Evolutionary conservation across 1,139 yeast genomes (phyloP), one percentile per base, ranked within the genome.

Genomic region (Pichia sp.): DNA sequence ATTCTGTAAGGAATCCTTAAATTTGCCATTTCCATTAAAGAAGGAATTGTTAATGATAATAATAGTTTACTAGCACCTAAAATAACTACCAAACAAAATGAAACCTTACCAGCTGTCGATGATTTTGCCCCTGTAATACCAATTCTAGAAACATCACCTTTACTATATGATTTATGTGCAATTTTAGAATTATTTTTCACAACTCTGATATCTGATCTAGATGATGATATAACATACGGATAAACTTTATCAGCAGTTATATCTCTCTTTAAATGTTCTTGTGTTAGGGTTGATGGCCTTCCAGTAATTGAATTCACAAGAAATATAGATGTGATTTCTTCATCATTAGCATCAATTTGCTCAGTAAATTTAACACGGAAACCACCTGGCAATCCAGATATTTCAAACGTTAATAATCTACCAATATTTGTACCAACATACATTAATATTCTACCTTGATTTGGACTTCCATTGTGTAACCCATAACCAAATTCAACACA

Each of bases 371-470:
- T 74, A 0, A 79, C 87, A 33, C 70, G 68, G 59, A 81, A 90
- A 28, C 87, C 81, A 4, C 96, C 95, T 34, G 73, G 70, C 0
- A 74, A 64, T 1, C 96, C 96, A 16, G 82, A 61, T 2, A 92
- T 65, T 57, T 82, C 81, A 63, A 77, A 86, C 0, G 80, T 73
- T 28, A 82, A 55, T 20, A 89, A 61, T 46, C 87, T 86, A 16
- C 98, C 98, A 30, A 69, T 68, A 46, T 80, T 77, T 0, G 97
- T 84, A 28, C 98, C 99, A 12, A 82, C 84, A 30, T 79, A 67
- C 62, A 90, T 65, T 30, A 86, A 59, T 40, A 92, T 76, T 23
- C 89, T 80, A 0, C 95, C 83, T 55, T 74, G 86, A 2, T 74
- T 73, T 27, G 78, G 82, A 3, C 77, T 78, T 38, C 76, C 80